A percentile compares a stretch with the other conserved stretches of the same genome.
Evolutionary conservation across 2,329 filamentous ascomycete species (phyloP).

Genomic region (Talaromyces funiculosus): DNA sequence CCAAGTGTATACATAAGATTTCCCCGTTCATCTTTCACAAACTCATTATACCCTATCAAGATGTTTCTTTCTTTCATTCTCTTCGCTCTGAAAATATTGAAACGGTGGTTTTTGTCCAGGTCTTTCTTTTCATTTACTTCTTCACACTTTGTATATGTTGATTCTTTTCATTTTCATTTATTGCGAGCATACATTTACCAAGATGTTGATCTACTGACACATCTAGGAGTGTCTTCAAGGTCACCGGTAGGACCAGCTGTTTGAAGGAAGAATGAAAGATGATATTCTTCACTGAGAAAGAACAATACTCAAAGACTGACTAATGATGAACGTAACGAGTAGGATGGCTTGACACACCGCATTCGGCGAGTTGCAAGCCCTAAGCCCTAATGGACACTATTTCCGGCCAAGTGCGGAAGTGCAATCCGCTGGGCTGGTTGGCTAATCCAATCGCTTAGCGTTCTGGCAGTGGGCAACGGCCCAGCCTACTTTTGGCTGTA

Average conservation of each 20-base stretch:
- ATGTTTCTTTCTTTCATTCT: not conserved
- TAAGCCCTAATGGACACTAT: conserved; percentile 12
- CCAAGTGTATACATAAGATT: conserved; percentile 12
- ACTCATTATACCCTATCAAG: conserved; percentile 13
- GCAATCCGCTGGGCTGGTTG: conserved; percentile 12
- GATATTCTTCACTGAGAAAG: not conserved
- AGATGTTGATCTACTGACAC: not conserved
- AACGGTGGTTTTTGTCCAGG: not conserved
- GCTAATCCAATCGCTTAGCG: conserved; percentile 14
- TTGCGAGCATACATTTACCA: not conserved
- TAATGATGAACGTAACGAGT: not conserved
- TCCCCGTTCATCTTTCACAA: conserved; percentile 3
- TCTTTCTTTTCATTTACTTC: not conserved
- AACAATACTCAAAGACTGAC: not conserved
- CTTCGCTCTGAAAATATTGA: not conserved
- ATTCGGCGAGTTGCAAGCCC: conserved; percentile 2
- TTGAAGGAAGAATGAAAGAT: not conserved
- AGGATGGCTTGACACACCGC: not conserved
- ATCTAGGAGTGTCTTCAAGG: not conserved
- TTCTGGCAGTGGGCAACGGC: not conserved
- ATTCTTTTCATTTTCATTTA: not conserved
- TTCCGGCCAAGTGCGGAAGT: conserved; percentile 13
- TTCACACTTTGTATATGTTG: not conserved
- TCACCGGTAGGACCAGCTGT: not conserved
- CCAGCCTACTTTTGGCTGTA: conserved; percentile 1